Conservation (phyloP, 2,329 filamentous ascomycete species). For the Calonectria pseudoturangicola region DNA sequence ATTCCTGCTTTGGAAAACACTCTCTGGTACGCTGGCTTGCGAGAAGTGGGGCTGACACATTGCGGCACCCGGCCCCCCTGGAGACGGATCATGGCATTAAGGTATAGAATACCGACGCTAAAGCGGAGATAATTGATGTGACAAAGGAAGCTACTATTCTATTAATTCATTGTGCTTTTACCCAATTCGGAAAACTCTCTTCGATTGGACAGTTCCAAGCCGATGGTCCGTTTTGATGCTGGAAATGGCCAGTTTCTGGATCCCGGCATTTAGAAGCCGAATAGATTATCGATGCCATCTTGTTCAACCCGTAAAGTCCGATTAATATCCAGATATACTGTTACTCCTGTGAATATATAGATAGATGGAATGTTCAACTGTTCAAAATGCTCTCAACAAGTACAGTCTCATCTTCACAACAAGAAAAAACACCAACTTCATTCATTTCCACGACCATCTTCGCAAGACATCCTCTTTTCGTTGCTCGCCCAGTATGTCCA, state of each 20-base stretch:
- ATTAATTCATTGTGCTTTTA: constrained; percentile 8
- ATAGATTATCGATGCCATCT: not conserved
- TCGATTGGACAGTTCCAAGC: constrained; percentile 12
- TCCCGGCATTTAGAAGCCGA: not conserved
- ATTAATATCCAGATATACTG: not conserved
- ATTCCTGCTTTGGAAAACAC: constrained; percentile 12
- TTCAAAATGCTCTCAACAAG: not conserved
- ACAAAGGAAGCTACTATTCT: not conserved
- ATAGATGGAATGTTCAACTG: not conserved
- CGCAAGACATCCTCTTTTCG: not conserved
- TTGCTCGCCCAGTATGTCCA: constrained; percentile 8
- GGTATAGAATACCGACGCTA: not conserved
- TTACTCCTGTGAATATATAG: not conserved
- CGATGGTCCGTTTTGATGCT: not conserved
- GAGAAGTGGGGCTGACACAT: no score
- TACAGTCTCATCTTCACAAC: not conserved
- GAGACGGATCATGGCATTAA: constrained; percentile 13
- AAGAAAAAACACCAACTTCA: not conserved
- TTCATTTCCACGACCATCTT: not conserved
- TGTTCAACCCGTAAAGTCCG: constrained; percentile 27
- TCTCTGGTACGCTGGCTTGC: constrained; percentile 13
- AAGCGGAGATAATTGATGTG: constrained; percentile 5
- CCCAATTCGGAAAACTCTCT: constrained; percentile 28
- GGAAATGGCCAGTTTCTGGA: not conserved
- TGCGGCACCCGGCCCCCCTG: not conserved